Percentiles rank a stretch among this genome's conserved stretches.
These are phyloP conservation scores for Salix koriyanagi DNA, from an alignment of 345 rosid species.

Conservation along the genomic window DNA sequence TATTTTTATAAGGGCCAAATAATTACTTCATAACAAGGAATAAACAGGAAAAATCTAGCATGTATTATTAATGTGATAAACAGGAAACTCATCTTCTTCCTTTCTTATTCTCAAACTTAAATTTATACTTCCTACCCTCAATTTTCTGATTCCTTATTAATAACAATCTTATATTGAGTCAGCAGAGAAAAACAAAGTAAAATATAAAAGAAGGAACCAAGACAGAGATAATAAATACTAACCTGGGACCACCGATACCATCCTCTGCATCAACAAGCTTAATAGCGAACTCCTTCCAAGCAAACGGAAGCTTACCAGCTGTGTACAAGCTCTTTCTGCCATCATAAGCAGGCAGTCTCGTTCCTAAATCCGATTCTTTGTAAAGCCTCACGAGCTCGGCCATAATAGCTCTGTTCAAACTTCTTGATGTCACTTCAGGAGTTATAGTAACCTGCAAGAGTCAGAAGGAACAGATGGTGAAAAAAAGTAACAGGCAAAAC, in stretches of 20 bases:
- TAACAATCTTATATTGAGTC: background rate
- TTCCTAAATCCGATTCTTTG: conserved; percentile 86
- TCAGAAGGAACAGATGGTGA: conserved; percentile 31
- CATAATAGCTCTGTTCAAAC: conserved; percentile 83
- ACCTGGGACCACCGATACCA: conserved; percentile 82
- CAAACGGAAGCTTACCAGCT: conserved; percentile 90
- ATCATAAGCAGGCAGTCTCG: conserved; percentile 95
- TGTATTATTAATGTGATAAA: background rate
- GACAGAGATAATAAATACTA: conserved; percentile 17
- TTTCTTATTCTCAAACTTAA: background rate
- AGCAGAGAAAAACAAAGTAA: background rate
- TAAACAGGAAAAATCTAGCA: background rate
- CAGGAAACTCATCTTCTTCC: background rate
- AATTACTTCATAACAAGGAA: background rate
- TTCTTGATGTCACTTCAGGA: conserved; percentile 88
- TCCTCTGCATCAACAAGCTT: conserved; percentile 79
- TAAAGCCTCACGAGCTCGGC: conserved; percentile 86
- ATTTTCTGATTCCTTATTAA: background rate
- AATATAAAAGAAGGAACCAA: background rate
- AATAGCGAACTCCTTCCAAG: conserved; percentile 76
- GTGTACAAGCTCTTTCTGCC: conserved; percentile 97
- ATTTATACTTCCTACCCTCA: background rate
- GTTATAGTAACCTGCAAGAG: conserved; percentile 81
- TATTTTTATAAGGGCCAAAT: conserved; percentile 9
- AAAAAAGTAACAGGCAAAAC: conserved; percentile 37